phyloP scores from a whole-genome alignment of 176 grass and related monocot genomes.

The Oryza rufipogon region DNA sequence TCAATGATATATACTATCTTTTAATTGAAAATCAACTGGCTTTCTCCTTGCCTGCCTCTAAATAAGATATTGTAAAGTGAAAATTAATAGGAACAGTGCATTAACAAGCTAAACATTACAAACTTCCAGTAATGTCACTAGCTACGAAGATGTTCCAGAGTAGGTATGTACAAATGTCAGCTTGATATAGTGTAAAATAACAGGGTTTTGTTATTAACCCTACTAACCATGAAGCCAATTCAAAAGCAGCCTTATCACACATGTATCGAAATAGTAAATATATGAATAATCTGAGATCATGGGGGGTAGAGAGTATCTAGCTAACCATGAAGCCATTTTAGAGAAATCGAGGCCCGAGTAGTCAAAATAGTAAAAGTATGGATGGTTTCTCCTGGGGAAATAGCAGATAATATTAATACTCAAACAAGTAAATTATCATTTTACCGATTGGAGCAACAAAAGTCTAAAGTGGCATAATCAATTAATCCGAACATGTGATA shows the following conservation, averaged over 20 bases:
- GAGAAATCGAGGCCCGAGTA: conserved; percentile 54
- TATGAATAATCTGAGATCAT: conserved; percentile 23
- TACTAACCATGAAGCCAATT: conserved; percentile 1
- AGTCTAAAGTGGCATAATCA: conserved; percentile 3
- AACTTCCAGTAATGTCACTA: not conserved
- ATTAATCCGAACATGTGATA: conserved; percentile 3
- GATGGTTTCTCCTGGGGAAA: conserved; percentile 64
- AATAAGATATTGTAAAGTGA: not conserved
- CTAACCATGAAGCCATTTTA: conserved; percentile 87
- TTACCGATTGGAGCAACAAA: not conserved
- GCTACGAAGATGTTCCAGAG: not conserved
- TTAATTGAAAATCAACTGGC: not conserved
- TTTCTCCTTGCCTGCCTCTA: not conserved
- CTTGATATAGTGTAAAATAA: not conserved
- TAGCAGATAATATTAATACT: conserved; percentile 18
- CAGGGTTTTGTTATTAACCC: not conserved
- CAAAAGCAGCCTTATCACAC: not conserved
- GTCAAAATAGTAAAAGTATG: conserved; percentile 78
- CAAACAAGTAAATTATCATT: conserved; percentile 21
- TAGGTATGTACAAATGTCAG: not conserved
- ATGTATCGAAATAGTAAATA: conserved; percentile 42
- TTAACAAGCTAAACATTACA: not conserved
- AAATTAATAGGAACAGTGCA: not conserved
- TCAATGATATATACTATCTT: not conserved
- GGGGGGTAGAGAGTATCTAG: not conserved